These are phyloP conservation scores for Cyanodermella asteris DNA, from an alignment of 2,329 filamentous ascomycete genomes.

Conservation along the genomic window DNA sequence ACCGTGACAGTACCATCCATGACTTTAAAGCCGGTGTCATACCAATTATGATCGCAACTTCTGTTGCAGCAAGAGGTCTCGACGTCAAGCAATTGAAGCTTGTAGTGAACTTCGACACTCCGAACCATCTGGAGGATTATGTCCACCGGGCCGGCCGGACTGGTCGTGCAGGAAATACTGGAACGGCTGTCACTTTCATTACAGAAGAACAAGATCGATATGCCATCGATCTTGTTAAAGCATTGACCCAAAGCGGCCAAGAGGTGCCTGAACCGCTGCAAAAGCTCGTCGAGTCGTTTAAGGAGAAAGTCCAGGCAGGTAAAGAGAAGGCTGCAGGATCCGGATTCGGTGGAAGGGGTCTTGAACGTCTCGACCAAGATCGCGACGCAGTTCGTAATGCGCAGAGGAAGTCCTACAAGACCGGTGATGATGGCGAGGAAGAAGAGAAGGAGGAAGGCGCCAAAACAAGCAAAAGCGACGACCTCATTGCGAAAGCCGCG, in stretches of 20 bases:
- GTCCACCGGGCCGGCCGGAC: slow-evolving; percentile 88
- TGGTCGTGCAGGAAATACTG: slow-evolving; percentile 80
- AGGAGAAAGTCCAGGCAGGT: slow-evolving; percentile 77
- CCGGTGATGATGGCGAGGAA: slow-evolving; percentile 63
- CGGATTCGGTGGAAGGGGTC: slow-evolving; percentile 84
- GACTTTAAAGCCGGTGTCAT: slow-evolving; percentile 86
- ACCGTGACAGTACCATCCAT: slow-evolving; percentile 74
- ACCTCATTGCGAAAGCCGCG: slow-evolving; percentile 36
- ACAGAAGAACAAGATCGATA: slow-evolving; percentile 83
- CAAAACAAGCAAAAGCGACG: slow-evolving; percentile 40
- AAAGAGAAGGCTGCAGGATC: slow-evolving; percentile 67
- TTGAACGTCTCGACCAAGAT: slow-evolving; percentile 78
- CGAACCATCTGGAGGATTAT: slow-evolving; percentile 89
- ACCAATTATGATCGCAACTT: slow-evolving; percentile 81
- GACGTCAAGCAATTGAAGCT: slow-evolving; percentile 93
- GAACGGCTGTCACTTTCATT: slow-evolving; percentile 84
- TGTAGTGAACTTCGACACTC: slow-evolving; percentile 87
- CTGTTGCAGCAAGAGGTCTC: slow-evolving; percentile 79
- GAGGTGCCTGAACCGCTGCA: slow-evolving; percentile 49
- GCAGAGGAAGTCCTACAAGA: slow-evolving; percentile 75
- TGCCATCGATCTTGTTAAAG: slow-evolving; percentile 70
- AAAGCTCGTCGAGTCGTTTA: slow-evolving; percentile 43
- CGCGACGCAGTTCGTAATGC: slow-evolving; percentile 69
- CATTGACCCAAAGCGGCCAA: slow-evolving; percentile 77
- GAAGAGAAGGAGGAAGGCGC: slow-evolving; percentile 47